Evolutionary conservation across 352 stramenopile genomes (phyloP).

Genomic region (Phytophthora capsici): DNA sequence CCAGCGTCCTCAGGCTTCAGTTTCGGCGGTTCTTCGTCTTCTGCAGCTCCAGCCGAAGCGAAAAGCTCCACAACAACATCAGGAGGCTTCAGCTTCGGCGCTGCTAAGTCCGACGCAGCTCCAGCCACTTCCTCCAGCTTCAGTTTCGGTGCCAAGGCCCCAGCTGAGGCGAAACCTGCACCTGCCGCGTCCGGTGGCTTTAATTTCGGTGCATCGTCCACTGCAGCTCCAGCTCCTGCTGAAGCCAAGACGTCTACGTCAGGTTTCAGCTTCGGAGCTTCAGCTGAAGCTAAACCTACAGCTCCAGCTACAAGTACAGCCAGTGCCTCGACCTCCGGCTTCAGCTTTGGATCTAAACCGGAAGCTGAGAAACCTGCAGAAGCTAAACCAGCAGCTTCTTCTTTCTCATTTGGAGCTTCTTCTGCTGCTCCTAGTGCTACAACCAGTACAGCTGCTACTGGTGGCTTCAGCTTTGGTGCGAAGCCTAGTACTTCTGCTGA

Average conservation of each 20-base stretch:
- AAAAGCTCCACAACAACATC: constrained; percentile 12
- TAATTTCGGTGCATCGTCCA: constrained; percentile 17
- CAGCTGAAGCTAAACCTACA: constrained; percentile 23
- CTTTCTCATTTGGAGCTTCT: constrained; percentile 41
- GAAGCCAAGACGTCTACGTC: constrained; percentile 17
- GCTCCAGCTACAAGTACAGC: constrained; percentile 1
- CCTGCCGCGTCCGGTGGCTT: constrained; percentile 19
- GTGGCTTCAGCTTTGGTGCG: constrained; percentile 55
- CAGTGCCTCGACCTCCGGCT: constrained; percentile 20
- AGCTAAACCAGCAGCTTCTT: constrained; percentile 26
- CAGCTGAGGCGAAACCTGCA: constrained; percentile 20
- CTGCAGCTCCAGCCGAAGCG: constrained; percentile 15
- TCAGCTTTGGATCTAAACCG: constrained; percentile 35
- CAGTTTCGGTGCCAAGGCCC: constrained; percentile 21
- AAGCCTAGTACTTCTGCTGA: constrained; percentile 25
- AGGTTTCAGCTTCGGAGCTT: constrained; percentile 29
- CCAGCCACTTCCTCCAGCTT: constrained; percentile 8
- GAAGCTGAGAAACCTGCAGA: constrained; percentile 21
- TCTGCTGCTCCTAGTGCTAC: constrained; percentile 10
- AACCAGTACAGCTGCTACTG: constrained; percentile 26
- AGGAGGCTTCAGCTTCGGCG: constrained; percentile 32
- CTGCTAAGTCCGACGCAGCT: not conserved
- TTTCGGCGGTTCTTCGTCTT: constrained; percentile 25
- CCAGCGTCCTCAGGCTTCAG: constrained; percentile 30
- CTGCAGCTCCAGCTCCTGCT: not conserved